A percentile compares a stretch with the other conserved stretches of the same genome.
phyloP scores from a whole-genome alignment of 192 early-diverging fungal genomes.

The Backusella liffmaniae region DNA sequence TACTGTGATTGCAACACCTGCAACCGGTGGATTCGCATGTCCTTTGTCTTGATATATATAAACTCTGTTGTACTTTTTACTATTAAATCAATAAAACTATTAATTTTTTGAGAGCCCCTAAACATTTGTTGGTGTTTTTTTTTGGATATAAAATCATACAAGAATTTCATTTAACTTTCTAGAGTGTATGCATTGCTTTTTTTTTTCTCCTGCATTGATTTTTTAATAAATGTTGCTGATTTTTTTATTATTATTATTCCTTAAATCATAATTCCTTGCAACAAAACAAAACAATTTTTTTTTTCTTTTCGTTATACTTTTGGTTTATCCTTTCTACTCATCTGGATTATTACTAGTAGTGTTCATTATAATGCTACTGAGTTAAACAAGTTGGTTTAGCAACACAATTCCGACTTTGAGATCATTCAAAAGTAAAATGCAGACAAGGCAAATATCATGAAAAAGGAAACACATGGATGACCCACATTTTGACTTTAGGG shows the following conservation, averaged over 20 bases:
- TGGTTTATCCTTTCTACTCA: no score
- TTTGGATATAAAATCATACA: neutral
- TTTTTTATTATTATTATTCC: neutral
- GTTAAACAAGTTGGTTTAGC: no score
- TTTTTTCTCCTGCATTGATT: neutral
- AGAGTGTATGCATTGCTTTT: neutral
- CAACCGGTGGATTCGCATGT: slow-evolving; percentile 25
- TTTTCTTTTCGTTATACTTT: no score
- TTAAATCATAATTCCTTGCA: neutral
- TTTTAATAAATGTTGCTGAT: neutral
- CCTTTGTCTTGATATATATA: slow-evolving; percentile 12
- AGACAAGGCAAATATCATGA: no score
- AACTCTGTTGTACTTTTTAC: neutral
- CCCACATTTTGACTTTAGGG: no score
- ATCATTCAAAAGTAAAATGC: no score
- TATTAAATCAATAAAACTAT: neutral
- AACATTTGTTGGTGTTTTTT: no score
- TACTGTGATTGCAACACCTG: slow-evolving; percentile 23
- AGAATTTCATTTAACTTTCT: neutral
- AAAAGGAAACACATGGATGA: no score
- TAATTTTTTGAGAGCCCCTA: neutral
- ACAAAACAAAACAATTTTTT: neutral
- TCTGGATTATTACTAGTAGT: no score
- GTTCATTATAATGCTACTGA: no score
- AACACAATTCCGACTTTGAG: no score